phyloP scores from a whole-genome alignment of 1,284 basidiomycete species.

The Thelephora terrestris region DNA sequence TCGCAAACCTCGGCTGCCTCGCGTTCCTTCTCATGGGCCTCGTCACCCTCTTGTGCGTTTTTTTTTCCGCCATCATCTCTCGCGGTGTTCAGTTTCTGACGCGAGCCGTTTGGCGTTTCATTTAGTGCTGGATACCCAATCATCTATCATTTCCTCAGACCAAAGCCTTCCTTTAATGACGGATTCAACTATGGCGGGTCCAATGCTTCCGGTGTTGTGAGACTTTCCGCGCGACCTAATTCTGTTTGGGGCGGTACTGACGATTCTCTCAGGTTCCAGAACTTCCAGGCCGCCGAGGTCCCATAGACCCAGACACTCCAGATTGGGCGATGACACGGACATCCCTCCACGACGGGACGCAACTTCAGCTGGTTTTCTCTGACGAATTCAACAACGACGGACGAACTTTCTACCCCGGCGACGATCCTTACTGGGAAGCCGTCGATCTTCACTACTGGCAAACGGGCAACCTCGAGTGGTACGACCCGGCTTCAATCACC shows the following conservation, averaged over 20 bases:
- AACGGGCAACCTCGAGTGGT: constrained; percentile 57
- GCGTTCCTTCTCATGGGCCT: constrained; percentile 50
- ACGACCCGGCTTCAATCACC: constrained; percentile 71
- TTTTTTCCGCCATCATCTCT: neutral
- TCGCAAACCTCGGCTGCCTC: constrained; percentile 72
- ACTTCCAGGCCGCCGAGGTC: constrained; percentile 53
- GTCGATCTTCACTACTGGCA: constrained; percentile 64
- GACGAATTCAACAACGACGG: constrained; percentile 84
- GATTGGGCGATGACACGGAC: constrained; percentile 44
- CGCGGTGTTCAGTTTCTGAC: neutral
- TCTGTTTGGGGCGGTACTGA: constrained; percentile 12
- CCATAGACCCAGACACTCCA: constrained; percentile 77
- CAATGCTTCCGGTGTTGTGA: constrained; percentile 69
- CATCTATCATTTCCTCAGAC: constrained; percentile 53
- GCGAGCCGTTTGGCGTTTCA: neutral
- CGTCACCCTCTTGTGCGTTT: constrained; percentile 61
- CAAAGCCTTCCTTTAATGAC: constrained; percentile 39
- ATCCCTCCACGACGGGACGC: constrained; percentile 40
- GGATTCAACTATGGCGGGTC: constrained; percentile 76
- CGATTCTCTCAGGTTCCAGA: constrained; percentile 41
- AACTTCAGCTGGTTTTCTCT: constrained; percentile 68
- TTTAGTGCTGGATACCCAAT: constrained; percentile 79
- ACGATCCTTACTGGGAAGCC: constrained; percentile 62
- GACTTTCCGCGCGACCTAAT: constrained; percentile 4
- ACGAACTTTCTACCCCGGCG: constrained; percentile 67